These are phyloP conservation scores for Gossypium mustelinum DNA, from an alignment of 345 rosid genomes.

Conservation along the genomic window DNA sequence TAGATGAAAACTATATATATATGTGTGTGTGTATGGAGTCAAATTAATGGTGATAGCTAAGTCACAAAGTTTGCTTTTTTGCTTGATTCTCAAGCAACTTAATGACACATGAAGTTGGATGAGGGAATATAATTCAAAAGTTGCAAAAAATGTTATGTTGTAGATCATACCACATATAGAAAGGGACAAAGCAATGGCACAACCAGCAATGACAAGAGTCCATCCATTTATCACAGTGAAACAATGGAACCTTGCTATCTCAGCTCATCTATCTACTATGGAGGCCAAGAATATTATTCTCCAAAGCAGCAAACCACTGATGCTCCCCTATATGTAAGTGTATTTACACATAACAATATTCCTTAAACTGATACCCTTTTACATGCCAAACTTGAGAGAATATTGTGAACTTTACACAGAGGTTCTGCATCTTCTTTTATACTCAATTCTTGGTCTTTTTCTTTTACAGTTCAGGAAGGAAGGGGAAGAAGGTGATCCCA, in stretches of 20 bases:
- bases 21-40: no score
- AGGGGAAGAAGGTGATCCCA: conserved; percentile 44
- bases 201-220: conserved; percentile 30
- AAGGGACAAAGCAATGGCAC: conserved; percentile 28
- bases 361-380: no score
- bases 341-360: neutral
- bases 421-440: neutral
- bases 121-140: no score
- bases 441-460: neutral
- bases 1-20: no score
- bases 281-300: conserved; percentile 88
- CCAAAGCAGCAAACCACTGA: conserved; percentile 40
- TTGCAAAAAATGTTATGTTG: neutral
- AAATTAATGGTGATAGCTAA: no score
- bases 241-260: conserved; percentile 60
- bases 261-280: conserved; percentile 88
- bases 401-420: no score
- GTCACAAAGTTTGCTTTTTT: neutral
- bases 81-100: neutral
- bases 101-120: no score
- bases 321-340: conserved; percentile 35
- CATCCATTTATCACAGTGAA: conserved; percentile 46
- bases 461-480: conserved; percentile 54
- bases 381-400: no score
- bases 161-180: conserved; percentile 10